These are phyloP conservation scores for Pelargonium cotyledonis DNA, from an alignment of 441 rosid genomes.

Conservation along the genomic window DNA sequence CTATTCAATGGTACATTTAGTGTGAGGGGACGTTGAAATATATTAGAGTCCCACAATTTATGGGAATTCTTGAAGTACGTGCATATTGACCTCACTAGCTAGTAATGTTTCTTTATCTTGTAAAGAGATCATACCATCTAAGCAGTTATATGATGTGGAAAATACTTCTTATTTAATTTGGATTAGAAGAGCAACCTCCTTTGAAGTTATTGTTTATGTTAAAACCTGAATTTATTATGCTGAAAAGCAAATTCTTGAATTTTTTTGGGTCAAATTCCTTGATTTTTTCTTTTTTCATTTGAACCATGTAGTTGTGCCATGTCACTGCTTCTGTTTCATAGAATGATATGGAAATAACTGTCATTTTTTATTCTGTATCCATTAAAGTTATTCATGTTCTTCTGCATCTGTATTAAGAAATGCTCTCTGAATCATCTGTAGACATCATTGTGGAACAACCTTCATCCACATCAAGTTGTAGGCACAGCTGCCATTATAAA, in stretches of 20 bases:
- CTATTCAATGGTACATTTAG: no score
- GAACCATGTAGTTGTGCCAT: not conserved
- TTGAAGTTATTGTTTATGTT: not conserved
- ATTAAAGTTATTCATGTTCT: not conserved
- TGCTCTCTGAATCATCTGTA: constrained; percentile 24
- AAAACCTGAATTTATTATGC: not conserved
- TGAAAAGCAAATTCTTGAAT: not conserved
- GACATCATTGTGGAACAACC: constrained; percentile 93
- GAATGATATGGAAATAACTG: not conserved
- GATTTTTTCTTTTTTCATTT: not conserved
- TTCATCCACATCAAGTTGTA: constrained; percentile 80
- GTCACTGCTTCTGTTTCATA: not conserved
- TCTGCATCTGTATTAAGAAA: not conserved
- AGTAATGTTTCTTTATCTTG: not conserved
- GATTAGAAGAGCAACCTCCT: no score
- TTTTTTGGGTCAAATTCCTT: not conserved
- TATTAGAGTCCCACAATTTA: no score
- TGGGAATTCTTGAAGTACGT: not conserved
- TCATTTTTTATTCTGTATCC: not conserved
- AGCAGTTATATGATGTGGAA: no score
- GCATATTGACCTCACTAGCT: not conserved
- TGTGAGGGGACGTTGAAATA: no score
- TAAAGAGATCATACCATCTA: not conserved
- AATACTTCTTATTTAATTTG: no score
- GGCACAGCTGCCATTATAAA: constrained; percentile 63